Conservation (phyloP, 345 rosid species). For the Citrus cavaleriei region DNA sequence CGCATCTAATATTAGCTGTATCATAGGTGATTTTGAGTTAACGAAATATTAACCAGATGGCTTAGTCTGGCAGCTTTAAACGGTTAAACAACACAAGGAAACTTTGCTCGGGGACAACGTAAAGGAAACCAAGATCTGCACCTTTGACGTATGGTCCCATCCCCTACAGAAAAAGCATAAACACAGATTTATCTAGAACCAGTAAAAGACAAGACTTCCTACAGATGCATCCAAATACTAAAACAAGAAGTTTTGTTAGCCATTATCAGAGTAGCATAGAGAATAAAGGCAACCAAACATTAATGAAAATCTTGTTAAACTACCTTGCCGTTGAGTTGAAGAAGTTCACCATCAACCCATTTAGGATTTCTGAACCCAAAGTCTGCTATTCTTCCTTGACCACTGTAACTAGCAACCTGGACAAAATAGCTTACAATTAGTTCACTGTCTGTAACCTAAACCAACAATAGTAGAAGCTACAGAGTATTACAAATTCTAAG, state of each 20-base stretch:
- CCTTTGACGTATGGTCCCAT: constrained; percentile 75
- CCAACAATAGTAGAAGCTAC: not conserved
- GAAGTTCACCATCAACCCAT: constrained; percentile 94
- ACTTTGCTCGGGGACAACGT: constrained; percentile 81
- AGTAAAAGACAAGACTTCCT: not conserved
- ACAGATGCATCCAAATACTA: not conserved
- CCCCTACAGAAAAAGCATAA: constrained; percentile 42
- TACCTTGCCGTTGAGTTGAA: constrained; percentile 89
- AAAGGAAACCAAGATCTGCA: constrained; percentile 89
- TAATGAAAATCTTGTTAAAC: not conserved
- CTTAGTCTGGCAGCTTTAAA: constrained; percentile 66
- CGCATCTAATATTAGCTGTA: not conserved
- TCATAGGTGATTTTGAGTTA: not conserved
- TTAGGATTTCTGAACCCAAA: constrained; percentile 69
- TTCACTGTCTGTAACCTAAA: not conserved
- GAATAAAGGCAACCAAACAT: constrained; percentile 4
- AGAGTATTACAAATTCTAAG: not conserved
- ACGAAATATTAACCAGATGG: not conserved
- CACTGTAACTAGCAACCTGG: constrained; percentile 80
- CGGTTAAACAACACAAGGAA: constrained; percentile 91
- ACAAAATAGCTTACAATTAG: constrained; percentile 9
- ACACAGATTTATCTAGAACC: not conserved
- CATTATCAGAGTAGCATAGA: not conserved
- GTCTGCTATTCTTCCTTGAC: constrained; percentile 92
- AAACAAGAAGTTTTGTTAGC: not conserved